phyloP scores from a whole-genome alignment of 139 green algal species.

The Picocystis salinarum region DNA sequence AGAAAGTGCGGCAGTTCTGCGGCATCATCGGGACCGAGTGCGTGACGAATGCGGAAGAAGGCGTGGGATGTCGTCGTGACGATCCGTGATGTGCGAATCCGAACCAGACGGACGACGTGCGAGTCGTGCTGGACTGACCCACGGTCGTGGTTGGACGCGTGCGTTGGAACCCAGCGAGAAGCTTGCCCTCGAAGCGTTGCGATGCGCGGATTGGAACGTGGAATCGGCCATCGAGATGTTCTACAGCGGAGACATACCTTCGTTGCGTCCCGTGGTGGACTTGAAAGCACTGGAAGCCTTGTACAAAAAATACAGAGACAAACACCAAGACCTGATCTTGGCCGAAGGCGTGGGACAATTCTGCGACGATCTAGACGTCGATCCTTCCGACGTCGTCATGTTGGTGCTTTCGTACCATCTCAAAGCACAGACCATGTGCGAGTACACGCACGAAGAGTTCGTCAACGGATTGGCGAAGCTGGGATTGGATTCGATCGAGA shows the following conservation, averaged over 20 bases:
- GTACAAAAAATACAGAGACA: conserved; percentile 24
- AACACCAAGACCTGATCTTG: conserved; percentile 23
- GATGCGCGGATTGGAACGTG: conserved; percentile 18
- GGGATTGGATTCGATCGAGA: conserved; percentile 36
- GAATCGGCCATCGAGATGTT: conserved; percentile 31
- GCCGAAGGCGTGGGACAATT: conserved; percentile 51
- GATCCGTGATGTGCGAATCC: not conserved
- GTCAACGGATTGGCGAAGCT: conserved; percentile 34
- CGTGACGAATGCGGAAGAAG: not conserved
- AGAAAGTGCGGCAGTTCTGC: conserved; percentile 24
- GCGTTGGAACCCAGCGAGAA: conserved; percentile 12
- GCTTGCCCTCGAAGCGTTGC: conserved; percentile 10
- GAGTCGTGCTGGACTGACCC: not conserved
- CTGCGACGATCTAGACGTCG: conserved; percentile 42
- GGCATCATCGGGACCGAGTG: conserved; percentile 21
- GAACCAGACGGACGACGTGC: not conserved
- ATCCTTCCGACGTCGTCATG: conserved; percentile 15
- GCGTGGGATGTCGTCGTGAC: not conserved
- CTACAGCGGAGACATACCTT: conserved; percentile 10
- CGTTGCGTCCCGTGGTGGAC: conserved; percentile 5
- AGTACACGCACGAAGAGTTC: conserved; percentile 64
- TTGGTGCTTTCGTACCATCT: conserved; percentile 72
- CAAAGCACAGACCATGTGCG: conserved; percentile 61
- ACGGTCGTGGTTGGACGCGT: conserved; percentile 1
- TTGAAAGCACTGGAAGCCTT: conserved; percentile 11